These are phyloP conservation scores for Lentinus tigrinus DNA, from an alignment of 768 basidiomycete species.

Conservation along the genomic window DNA sequence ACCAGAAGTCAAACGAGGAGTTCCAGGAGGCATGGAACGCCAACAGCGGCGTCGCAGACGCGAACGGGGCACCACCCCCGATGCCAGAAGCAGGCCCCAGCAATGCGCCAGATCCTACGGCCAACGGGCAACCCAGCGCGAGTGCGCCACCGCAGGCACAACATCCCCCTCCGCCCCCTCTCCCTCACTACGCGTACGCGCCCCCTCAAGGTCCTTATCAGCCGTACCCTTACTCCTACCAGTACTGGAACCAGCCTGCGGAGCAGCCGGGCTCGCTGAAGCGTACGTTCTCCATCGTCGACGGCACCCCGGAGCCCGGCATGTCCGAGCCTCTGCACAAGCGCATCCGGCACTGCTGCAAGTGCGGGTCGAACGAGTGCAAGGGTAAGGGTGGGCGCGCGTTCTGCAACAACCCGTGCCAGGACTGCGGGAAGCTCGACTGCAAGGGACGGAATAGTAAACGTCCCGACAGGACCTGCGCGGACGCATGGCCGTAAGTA, in stretches of 20 bases:
- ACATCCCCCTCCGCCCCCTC: constrained; percentile 10
- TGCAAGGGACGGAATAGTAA: constrained; percentile 78
- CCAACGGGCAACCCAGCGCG: constrained; percentile 10
- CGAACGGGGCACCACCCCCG: constrained; percentile 1
- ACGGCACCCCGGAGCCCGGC: constrained; percentile 19
- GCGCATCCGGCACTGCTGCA: constrained; percentile 77
- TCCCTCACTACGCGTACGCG: constrained; percentile 13
- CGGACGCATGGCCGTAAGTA: constrained; percentile 47
- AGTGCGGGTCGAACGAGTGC: constrained; percentile 79
- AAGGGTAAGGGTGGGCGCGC: constrained; percentile 79
- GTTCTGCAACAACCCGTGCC: constrained; percentile 73
- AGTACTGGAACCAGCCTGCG: constrained; percentile 22
- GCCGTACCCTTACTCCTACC: constrained; percentile 23
- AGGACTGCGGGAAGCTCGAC: constrained; percentile 80
- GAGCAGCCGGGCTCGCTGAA: constrained; percentile 20
- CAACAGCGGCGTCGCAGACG: constrained; percentile 43
- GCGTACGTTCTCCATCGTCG: constrained; percentile 28
- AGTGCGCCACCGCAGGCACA: constrained; percentile 5
- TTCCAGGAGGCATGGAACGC: constrained; percentile 66
- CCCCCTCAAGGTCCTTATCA: constrained; percentile 16
- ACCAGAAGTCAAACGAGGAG: constrained; percentile 37
- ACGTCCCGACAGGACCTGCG: constrained; percentile 72
- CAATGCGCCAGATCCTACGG: constrained; percentile 8
- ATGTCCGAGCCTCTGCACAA: constrained; percentile 38
- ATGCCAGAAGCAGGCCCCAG: constrained; percentile 24